Evolutionary conservation across 2,329 filamentous ascomycete species (phyloP).

Genomic region (Fusarium pseudoanthophilum): DNA sequence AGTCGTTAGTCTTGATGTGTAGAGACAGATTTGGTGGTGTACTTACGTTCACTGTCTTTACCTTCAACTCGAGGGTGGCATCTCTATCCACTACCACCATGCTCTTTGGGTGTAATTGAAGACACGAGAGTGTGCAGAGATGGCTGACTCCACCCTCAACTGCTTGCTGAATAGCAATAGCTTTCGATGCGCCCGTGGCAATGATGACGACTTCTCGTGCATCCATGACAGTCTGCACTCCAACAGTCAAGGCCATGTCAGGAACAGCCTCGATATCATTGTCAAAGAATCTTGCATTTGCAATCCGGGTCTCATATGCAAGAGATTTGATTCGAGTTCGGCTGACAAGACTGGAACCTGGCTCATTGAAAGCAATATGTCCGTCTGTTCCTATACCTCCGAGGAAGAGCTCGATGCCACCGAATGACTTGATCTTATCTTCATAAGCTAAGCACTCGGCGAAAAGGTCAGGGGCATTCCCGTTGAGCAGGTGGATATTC

Average conservation of each 20-base stretch:
- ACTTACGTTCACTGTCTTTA: conserved; percentile 13
- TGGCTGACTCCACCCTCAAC: conserved; percentile 13
- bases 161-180: background rate
- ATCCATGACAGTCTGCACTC: conserved; percentile 15
- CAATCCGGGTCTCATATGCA: conserved; percentile 9
- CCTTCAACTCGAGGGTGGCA: conserved; percentile 13
- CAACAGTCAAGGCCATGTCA: conserved; percentile 13
- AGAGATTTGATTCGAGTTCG: conserved; percentile 13
- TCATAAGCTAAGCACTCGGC: background rate
- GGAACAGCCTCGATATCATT: conserved; percentile 1
- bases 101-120: conserved; percentile 3
- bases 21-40: accelerated
- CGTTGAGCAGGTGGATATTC: background rate
- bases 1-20: background rate
- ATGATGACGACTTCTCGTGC: conserved; percentile 21
- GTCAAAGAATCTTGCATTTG: conserved; percentile 8
- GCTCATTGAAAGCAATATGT: conserved; percentile 9
- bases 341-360: conserved; percentile 6
- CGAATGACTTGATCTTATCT: conserved; percentile 7
- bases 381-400: conserved; percentile 12
- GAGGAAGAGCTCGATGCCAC: conserved; percentile 3
- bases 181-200: background rate
- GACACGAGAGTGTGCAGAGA: conserved; percentile 10
- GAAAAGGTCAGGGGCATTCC: background rate
- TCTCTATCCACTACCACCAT: conserved; percentile 12